These are phyloP conservation scores for Rutstroemia sp. DNA, from an alignment of 2,329 filamentous ascomycete genomes.

Conservation along the genomic window DNA sequence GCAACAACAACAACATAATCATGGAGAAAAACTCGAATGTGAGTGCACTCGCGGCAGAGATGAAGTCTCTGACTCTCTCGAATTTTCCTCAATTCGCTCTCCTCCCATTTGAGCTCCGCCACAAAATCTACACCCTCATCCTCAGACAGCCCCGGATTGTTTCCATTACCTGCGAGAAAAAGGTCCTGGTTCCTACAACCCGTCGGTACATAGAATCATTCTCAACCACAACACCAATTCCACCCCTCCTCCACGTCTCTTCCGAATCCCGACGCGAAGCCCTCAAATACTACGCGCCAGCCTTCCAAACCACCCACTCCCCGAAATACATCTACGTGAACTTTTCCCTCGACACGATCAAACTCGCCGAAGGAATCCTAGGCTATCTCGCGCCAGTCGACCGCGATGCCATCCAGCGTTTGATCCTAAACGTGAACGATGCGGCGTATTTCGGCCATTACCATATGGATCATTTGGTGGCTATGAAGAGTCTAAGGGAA, in stretches of 20 bases:
- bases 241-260: constrained; percentile 23
- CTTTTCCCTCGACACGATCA: constrained; percentile 17
- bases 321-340: constrained; percentile 17
- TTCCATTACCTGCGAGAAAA: constrained; percentile 16
- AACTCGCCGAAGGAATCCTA: constrained; percentile 15
- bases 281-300: constrained; percentile 16
- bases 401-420: constrained; percentile 9
- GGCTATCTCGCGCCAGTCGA: constrained; percentile 15
- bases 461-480: constrained; percentile 18
- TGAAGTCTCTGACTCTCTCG: neutral
- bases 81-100: constrained; percentile 22
- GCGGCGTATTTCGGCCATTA: constrained; percentile 23
- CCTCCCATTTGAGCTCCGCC: constrained; percentile 24
- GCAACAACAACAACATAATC: too few relatives aligned
- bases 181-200: neutral
- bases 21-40: too few relatives aligned
- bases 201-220: constrained; percentile 14
- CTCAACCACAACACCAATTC: constrained; percentile 19
- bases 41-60: neutral
- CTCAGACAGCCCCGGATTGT: constrained; percentile 16
- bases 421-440: constrained; percentile 21
- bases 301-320: constrained; percentile 10
- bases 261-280: constrained; percentile 26
- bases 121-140: constrained; percentile 22
- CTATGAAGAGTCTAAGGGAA: constrained; percentile 19